Evolutionary conservation across 192 early-diverging fungal genomes (phyloP).

Genomic region (Anaeromyces robustus): DNA sequence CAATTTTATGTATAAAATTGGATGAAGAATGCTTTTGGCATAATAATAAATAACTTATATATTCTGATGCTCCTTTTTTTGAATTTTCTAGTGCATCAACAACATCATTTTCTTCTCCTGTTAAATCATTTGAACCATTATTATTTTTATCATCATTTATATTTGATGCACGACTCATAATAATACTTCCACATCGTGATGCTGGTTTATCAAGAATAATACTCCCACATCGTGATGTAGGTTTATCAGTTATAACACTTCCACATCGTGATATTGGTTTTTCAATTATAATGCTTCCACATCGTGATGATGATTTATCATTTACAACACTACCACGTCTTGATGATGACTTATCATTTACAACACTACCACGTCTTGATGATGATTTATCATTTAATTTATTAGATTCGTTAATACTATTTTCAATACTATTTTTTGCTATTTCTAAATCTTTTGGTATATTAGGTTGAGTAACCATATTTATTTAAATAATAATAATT

Average conservation of each 20-base stretch:
- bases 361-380: neutral
- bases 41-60: constrained; percentile 24
- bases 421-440: neutral
- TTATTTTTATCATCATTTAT: neutral
- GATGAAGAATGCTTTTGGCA: constrained; percentile 25
- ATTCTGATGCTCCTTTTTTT: neutral
- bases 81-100: neutral
- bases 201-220: too few relatives aligned
- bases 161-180: too few relatives aligned
- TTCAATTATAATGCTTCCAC: too few relatives aligned
- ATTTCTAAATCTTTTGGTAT: neutral
- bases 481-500: too few relatives aligned
- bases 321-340: neutral
- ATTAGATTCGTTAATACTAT: neutral
- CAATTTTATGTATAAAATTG: constrained; percentile 43
- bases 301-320: too few relatives aligned
- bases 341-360: neutral
- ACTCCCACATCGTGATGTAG: too few relatives aligned
- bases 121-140: neutral
- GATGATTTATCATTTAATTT: neutral
- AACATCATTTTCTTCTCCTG: neutral
- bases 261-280: too few relatives aligned
- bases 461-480: neutral
- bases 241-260: too few relatives aligned
- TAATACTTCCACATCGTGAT: too few relatives aligned